Evolutionary conservation across 2,329 filamentous ascomycete genomes (phyloP).

Genomic region (Phialemoniopsis sp.): DNA sequence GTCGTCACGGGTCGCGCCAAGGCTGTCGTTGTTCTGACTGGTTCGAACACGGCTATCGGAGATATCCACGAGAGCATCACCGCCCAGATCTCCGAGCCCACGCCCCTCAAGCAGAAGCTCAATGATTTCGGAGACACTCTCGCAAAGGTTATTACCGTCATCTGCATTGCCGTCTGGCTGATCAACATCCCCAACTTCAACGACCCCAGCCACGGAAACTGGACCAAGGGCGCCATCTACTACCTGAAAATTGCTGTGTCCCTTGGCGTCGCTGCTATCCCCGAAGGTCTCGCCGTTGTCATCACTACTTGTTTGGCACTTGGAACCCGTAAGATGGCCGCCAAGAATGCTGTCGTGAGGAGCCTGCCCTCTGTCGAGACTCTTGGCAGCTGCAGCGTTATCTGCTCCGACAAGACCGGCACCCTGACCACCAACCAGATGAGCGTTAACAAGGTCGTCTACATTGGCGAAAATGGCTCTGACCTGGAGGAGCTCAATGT

Average conservation of each 20-base stretch:
- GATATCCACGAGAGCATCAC: constrained; percentile 99
- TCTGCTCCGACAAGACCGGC: constrained; percentile 99
- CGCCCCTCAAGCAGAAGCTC: constrained; percentile 95
- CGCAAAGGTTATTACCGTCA: constrained; percentile 96
- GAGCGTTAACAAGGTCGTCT: constrained; percentile 93
- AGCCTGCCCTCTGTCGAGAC: constrained; percentile 97
- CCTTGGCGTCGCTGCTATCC: constrained; percentile 94
- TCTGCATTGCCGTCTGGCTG: constrained; percentile 94
- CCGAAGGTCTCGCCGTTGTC: constrained; percentile 93
- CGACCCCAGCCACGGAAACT: constrained; percentile 87
- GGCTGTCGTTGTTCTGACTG: constrained; percentile 87
- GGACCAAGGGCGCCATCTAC: constrained; percentile 97
- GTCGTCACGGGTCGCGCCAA: constrained; percentile 92
- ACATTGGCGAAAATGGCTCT: constrained; percentile 68
- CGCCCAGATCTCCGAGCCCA: constrained; percentile 95
- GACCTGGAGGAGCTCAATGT: constrained; percentile 83
- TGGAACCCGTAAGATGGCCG: constrained; percentile 97
- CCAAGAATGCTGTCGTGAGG: constrained; percentile 95
- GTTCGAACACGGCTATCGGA: constrained; percentile 87
- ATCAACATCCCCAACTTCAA: constrained; percentile 98
- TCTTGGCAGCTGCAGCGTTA: constrained; percentile 96
- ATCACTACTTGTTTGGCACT: constrained; percentile 98
- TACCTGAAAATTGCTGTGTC: constrained; percentile 99
- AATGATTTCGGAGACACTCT: constrained; percentile 96
- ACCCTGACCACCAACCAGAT: constrained; percentile 98